phyloP scores from a whole-genome alignment of 352 stramenopile species.

The Lagenidium sp. region DNA sequence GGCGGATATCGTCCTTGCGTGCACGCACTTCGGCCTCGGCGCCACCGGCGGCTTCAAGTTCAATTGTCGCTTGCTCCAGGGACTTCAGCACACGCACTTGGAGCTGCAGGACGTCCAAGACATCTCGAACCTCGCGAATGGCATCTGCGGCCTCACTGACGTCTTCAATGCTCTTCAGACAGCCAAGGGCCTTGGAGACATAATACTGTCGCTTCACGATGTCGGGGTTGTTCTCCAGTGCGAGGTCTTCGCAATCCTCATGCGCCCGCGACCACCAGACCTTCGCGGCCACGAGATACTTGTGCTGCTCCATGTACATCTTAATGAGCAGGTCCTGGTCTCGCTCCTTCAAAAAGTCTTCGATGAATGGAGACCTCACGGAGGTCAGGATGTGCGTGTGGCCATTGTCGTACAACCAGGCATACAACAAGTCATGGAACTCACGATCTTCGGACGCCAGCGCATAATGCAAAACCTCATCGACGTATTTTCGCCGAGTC shows the following conservation, averaged over 20 bases:
- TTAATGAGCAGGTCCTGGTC: slow-evolving; percentile 81
- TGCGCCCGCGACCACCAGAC: slow-evolving; percentile 76
- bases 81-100: slow-evolving; percentile 77
- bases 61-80: slow-evolving; percentile 56
- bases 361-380: slow-evolving; percentile 66
- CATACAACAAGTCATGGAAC: slow-evolving; percentile 74
- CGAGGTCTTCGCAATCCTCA: slow-evolving; percentile 23
- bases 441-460: slow-evolving; percentile 62
- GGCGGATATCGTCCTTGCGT: slow-evolving; percentile 46
- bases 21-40: slow-evolving; percentile 35
- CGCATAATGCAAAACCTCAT: slow-evolving; percentile 70
- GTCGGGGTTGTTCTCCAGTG: slow-evolving; percentile 54
- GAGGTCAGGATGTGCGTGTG: slow-evolving; percentile 45
- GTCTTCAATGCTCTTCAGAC: slow-evolving; percentile 72
- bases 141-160: slow-evolving; percentile 58
- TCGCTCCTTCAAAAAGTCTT: slow-evolving; percentile 76
- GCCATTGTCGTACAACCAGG: slow-evolving; percentile 75
- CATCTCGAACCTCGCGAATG: slow-evolving; percentile 70
- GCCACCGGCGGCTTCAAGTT: slow-evolving; percentile 35
- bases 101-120: slow-evolving; percentile 74
- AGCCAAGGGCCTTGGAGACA: slow-evolving; percentile 66
- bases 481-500: slow-evolving; percentile 44
- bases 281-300: slow-evolving; percentile 76
- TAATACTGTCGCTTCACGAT: slow-evolving; percentile 79
- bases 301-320: slow-evolving; percentile 82